These are phyloP conservation scores for Alternaria tenuissima DNA, from an alignment of 2,329 filamentous ascomycete genomes.

Conservation along the genomic window DNA sequence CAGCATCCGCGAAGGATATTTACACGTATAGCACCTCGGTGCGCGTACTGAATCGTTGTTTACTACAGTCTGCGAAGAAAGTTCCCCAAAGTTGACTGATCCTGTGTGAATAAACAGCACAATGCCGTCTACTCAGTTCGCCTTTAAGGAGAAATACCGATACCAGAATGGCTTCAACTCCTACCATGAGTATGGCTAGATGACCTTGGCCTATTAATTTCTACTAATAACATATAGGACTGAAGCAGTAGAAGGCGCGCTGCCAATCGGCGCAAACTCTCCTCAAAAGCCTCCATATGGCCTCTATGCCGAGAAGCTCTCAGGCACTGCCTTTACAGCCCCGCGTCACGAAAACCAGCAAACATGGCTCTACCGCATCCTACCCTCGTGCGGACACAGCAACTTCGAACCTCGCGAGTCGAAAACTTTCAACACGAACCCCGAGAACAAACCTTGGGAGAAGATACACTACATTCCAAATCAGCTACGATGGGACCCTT, in stretches of 20 bases:
- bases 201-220: background rate
- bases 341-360: conserved; percentile 66
- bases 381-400: conserved; percentile 66
- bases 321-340: conserved; percentile 67
- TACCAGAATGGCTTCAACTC: conserved; percentile 82
- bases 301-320: conserved; percentile 78
- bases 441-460: conserved; percentile 59
- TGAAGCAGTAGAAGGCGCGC: conserved; percentile 76
- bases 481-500: conserved; percentile 81
- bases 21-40: background rate
- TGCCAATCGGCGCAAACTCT: conserved; percentile 80
- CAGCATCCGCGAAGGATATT: conserved; percentile 28
- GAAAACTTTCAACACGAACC: conserved; percentile 60
- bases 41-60: conserved; percentile 27
- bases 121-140: conserved; percentile 73
- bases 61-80: conserved; percentile 37
- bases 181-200: conserved; percentile 72
- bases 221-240: conserved; percentile 60
- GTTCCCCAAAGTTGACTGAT: conserved; percentile 39
- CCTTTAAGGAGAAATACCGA: conserved; percentile 71
- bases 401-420: conserved; percentile 62
- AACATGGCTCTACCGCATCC: conserved; percentile 66
- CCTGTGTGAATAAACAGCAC: conserved; percentile 33
- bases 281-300: conserved; percentile 81
- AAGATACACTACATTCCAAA: conserved; percentile 79